Percentiles rank a stretch among this genome's conserved stretches.
Conservation (phyloP, 306 rosid species). For the Ormosia semicastrata region DNA sequence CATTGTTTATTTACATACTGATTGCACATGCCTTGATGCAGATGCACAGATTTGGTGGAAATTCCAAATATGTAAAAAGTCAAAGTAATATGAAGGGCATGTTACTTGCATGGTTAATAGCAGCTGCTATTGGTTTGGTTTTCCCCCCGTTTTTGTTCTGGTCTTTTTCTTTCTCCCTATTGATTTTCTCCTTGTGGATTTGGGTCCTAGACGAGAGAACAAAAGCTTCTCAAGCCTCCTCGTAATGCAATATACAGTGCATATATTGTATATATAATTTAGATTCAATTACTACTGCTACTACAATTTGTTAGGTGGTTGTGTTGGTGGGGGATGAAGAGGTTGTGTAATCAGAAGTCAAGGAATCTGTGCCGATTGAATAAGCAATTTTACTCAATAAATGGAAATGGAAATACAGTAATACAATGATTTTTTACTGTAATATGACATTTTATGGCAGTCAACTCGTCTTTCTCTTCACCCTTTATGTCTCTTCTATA, state of each 20-base stretch:
- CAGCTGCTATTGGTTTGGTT: slow-evolving; percentile 39
- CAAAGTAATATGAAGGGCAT: slow-evolving; percentile 45
- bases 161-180: not conserved
- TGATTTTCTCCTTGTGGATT: slow-evolving; percentile 38
- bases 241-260: slow-evolving; percentile 42
- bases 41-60: slow-evolving; percentile 42
- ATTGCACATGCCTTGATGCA: slow-evolving; percentile 30
- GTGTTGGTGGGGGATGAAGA: slow-evolving; percentile 53
- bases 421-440: slow-evolving; percentile 60
- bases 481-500: not conserved
- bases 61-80: slow-evolving; percentile 48
- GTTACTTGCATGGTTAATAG: slow-evolving; percentile 38
- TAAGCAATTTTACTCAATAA: slow-evolving; percentile 27
- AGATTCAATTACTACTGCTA: slow-evolving; percentile 32
- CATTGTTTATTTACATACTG: not conserved
- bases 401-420: slow-evolving; percentile 47
- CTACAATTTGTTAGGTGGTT: slow-evolving; percentile 35
- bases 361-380: slow-evolving; percentile 39
- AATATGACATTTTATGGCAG: slow-evolving; percentile 17
- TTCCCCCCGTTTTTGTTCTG: slow-evolving; percentile 25
- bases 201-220: slow-evolving; percentile 38
- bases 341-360: slow-evolving; percentile 50
- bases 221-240: slow-evolving; percentile 28
- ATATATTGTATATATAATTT: slow-evolving; percentile 46
- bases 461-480: no score